A percentile compares a stretch with the other conserved stretches of the same genome.
Evolutionary conservation across 441 rosid genomes (phyloP).

Genomic region (Gossypium davidsonii): DNA sequence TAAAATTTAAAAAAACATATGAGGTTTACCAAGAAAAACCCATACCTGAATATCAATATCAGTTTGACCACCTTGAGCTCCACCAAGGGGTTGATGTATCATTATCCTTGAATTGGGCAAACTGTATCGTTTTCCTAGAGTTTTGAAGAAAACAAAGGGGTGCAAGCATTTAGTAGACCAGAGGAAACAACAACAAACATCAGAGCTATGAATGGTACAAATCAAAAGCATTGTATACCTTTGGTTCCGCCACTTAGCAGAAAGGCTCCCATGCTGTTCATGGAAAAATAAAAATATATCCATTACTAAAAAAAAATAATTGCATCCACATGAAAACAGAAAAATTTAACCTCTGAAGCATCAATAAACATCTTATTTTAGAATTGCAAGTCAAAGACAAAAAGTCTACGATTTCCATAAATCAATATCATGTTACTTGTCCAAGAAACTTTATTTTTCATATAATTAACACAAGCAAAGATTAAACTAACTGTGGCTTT

Average conservation of each 20-base stretch:
- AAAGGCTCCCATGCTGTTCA: slow-evolving; percentile 92
- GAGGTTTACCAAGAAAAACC: not conserved
- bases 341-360: not conserved
- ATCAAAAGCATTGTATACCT: slow-evolving; percentile 38
- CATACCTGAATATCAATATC: slow-evolving; percentile 88
- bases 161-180: slow-evolving; percentile 6
- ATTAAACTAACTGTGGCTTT: not conserved
- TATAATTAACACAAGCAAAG: not conserved
- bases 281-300: slow-evolving; percentile 11
- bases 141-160: slow-evolving; percentile 14
- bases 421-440: not conserved
- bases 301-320: slow-evolving; percentile 2
- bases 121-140: slow-evolving; percentile 83
- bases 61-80: slow-evolving; percentile 87
- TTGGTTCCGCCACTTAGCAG: slow-evolving; percentile 91
- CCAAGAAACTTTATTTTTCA: not conserved
- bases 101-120: slow-evolving; percentile 95
- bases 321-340: not conserved
- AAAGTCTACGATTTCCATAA: not conserved
- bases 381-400: not conserved
- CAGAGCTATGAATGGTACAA: slow-evolving; percentile 11
- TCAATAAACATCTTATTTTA: not conserved
- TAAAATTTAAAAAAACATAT: not conserved
- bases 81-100: slow-evolving; percentile 99
- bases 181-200: not conserved